A percentile compares a stretch with the other conserved stretches of the same genome.
phyloP scores from a whole-genome alignment of 306 rosid genomes.

The Prunus campanulata region DNA sequence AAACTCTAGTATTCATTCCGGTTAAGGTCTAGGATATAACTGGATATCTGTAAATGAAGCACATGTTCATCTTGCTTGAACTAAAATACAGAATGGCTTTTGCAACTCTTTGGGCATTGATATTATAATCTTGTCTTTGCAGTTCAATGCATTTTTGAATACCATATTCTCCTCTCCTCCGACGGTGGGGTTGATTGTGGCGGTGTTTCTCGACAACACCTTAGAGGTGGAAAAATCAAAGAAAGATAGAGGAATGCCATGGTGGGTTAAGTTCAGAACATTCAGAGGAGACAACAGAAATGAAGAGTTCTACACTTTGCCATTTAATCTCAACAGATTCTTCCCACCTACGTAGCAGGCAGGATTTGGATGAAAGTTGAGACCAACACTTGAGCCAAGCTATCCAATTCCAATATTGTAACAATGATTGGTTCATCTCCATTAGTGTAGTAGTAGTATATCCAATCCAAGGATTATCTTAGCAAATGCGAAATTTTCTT shows the following conservation, averaged over 20 bases:
- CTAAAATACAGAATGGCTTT: no score
- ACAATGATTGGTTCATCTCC: background rate
- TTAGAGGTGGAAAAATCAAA: constrained; percentile 78
- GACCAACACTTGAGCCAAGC: background rate
- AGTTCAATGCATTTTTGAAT: constrained; percentile 92
- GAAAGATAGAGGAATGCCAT: constrained; percentile 96
- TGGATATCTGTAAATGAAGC: background rate
- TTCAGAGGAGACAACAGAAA: constrained; percentile 93
- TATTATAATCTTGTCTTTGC: constrained; percentile 20
- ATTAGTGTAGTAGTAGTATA: background rate
- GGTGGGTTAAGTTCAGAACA: constrained; percentile 96
- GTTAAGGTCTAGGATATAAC: background rate
- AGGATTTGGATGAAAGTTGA: background rate
- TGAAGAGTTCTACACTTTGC: constrained; percentile 91
- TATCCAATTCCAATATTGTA: background rate
- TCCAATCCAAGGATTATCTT: constrained; percentile 4
- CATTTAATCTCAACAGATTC: constrained; percentile 91
- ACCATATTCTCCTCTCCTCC: constrained; percentile 84
- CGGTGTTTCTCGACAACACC: constrained; percentile 92
- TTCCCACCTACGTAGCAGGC: constrained; percentile 77
- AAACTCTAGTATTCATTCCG: background rate
- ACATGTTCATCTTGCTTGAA: background rate
- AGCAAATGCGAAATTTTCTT: background rate
- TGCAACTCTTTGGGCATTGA: no score
- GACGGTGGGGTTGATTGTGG: constrained; percentile 77